These are phyloP conservation scores for Botrytis pseudocinerea DNA, from an alignment of 2,329 filamentous ascomycete genomes.

Conservation along the genomic window DNA sequence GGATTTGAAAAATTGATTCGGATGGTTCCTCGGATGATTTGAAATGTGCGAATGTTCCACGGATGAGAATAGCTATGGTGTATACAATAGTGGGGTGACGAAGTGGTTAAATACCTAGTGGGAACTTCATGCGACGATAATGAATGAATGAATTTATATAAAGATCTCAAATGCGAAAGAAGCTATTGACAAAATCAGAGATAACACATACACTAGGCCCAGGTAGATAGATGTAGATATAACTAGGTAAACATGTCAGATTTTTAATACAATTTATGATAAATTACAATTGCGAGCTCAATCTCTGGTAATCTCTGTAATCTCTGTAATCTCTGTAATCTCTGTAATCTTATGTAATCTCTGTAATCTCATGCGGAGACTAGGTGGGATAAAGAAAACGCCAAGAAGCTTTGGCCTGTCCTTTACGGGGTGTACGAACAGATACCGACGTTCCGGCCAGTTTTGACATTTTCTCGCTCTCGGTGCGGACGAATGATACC, in stretches of 20 bases:
- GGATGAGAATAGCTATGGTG: background rate
- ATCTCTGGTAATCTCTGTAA: background rate
- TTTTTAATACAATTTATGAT: background rate
- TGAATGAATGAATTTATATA: background rate
- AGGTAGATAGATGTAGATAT: no score
- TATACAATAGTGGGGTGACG: conserved; percentile 5
- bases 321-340: background rate
- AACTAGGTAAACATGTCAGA: background rate
- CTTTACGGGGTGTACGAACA: background rate
- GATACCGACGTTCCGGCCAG: background rate
- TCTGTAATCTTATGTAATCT: no score
- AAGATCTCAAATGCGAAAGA: background rate
- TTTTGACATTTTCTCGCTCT: background rate
- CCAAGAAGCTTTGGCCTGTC: background rate
- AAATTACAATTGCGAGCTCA: background rate
- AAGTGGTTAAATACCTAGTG: no score
- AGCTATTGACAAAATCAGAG: background rate
- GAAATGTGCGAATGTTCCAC: conserved; percentile 12
- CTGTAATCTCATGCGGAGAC: background rate
- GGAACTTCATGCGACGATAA: conserved; percentile 2
- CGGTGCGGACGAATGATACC: background rate
- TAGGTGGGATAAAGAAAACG: background rate
- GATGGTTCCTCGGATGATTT: conserved; percentile 2
- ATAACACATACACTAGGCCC: background rate
- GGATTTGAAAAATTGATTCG: background rate